Percentiles rank a stretch among this genome's conserved stretches.
Evolutionary conservation across 2,329 filamentous ascomycete genomes (phyloP).

Genomic region (Alternaria longipes): DNA sequence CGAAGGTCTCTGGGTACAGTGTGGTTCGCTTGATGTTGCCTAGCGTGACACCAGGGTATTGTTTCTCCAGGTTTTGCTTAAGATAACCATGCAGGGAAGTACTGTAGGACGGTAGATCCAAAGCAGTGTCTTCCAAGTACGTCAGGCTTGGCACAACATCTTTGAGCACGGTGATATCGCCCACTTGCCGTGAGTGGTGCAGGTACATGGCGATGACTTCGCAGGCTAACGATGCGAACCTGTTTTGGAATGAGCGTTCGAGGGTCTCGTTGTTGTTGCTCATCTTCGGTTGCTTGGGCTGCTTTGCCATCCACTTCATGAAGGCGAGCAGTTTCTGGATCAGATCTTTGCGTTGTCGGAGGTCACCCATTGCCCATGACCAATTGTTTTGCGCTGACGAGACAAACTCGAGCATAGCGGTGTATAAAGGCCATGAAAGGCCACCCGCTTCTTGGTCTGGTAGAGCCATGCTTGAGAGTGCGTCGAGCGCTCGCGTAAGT

Average conservation of each 20-base stretch:
- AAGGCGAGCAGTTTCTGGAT: conserved; percentile 76
- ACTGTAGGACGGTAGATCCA: conserved; percentile 84
- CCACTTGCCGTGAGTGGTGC: conserved; percentile 82
- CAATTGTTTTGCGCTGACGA: conserved; percentile 90
- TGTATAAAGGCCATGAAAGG: conserved; percentile 60
- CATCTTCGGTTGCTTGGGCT: conserved; percentile 35
- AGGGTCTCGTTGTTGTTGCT: conserved; percentile 33
- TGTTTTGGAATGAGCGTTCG: conserved; percentile 53
- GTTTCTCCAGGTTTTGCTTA: conserved; percentile 80
- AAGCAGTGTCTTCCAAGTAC: conserved; percentile 81
- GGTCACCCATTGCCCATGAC: conserved; percentile 88
- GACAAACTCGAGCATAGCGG: conserved; percentile 86
- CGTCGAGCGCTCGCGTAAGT: conserved; percentile 75
- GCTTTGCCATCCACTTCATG: conserved; percentile 60
- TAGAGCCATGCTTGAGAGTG: conserved; percentile 71
- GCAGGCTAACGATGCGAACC: conserved; percentile 80
- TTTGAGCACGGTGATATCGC: conserved; percentile 72
- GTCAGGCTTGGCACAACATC: conserved; percentile 77
- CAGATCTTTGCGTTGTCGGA: conserved; percentile 78
- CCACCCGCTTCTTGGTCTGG: conserved; percentile 61
- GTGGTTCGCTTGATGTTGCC: conserved; percentile 81
- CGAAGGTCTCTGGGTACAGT: conserved; percentile 72
- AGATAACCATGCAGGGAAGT: conserved; percentile 86
- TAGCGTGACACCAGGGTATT: conserved; percentile 78
- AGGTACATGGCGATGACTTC: conserved; percentile 92